These are phyloP conservation scores for Microcyclospora tardicrescens DNA, from an alignment of 2,329 filamentous ascomycete genomes.

Conservation along the genomic window DNA sequence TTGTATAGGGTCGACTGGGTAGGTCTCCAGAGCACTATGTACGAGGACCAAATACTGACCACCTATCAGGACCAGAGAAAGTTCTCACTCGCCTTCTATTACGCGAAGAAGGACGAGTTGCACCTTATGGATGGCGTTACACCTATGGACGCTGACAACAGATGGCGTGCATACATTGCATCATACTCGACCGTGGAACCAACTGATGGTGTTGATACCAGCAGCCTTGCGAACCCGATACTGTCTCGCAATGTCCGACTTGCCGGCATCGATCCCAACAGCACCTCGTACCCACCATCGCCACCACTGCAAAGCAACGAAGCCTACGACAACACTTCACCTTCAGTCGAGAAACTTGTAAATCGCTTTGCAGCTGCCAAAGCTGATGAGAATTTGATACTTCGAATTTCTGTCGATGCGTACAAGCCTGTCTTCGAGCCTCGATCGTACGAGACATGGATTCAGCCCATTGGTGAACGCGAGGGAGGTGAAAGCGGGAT, in stretches of 20 bases:
- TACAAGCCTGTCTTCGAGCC: slow-evolving; percentile 32
- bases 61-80: slow-evolving; percentile 47
- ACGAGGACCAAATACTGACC: neutral
- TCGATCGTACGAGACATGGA: slow-evolving; percentile 29
- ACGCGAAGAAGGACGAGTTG: slow-evolving; percentile 76
- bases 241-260: slow-evolving; percentile 27
- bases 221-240: slow-evolving; percentile 25
- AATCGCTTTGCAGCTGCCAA: slow-evolving; percentile 13
- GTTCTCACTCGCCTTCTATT: slow-evolving; percentile 58
- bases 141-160: slow-evolving; percentile 34
- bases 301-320: slow-evolving; percentile 4
- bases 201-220: slow-evolving; percentile 40
- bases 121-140: slow-evolving; percentile 57
- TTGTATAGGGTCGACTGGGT: slow-evolving; percentile 85
- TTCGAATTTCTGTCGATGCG: slow-evolving; percentile 31
- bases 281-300: slow-evolving; percentile 7
- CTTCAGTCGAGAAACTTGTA: slow-evolving; percentile 4
- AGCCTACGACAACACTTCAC: slow-evolving; percentile 1
- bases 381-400: slow-evolving; percentile 29
- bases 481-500: slow-evolving; percentile 23
- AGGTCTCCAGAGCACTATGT: slow-evolving; percentile 33
- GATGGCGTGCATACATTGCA: slow-evolving; percentile 93
- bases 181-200: slow-evolving; percentile 80
- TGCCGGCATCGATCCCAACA: slow-evolving; percentile 21
- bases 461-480: slow-evolving; percentile 25